Evolutionary conservation across 352 stramenopile species (phyloP).

Genomic region (Globisporangium sylvaticum): DNA sequence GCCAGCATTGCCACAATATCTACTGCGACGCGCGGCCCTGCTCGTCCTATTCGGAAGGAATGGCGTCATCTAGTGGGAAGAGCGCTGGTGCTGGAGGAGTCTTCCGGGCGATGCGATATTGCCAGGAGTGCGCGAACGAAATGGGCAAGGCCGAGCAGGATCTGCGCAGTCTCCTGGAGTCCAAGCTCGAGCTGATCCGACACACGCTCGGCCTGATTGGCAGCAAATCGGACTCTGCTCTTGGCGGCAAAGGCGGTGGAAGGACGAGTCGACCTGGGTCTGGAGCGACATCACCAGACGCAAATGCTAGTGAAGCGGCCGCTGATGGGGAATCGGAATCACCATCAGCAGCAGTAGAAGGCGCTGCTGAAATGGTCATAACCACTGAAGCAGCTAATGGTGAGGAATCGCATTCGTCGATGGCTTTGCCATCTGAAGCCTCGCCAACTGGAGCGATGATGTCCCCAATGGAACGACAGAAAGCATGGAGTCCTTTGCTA

Average conservation of each 20-base stretch:
- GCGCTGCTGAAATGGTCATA: background rate
- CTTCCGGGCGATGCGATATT: constrained; percentile 46
- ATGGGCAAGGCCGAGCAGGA: constrained; percentile 71
- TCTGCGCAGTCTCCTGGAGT: constrained; percentile 49
- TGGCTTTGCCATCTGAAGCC: background rate
- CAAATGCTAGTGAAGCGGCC: background rate
- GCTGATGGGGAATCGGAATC: background rate
- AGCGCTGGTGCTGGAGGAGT: background rate
- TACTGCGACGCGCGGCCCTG: constrained; percentile 79
- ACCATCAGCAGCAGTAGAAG: background rate
- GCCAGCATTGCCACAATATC: constrained; percentile 76
- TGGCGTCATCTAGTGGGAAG: constrained; percentile 2
- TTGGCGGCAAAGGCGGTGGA: background rate
- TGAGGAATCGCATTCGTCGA: background rate
- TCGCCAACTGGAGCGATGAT: background rate
- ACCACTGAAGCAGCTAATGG: background rate
- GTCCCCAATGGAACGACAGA: background rate
- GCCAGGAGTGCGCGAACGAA: constrained; percentile 68
- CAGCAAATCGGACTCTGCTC: background rate
- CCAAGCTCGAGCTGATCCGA: constrained; percentile 59
- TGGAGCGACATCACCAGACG: background rate
- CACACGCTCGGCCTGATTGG: constrained; percentile 37
- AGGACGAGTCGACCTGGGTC: constrained; percentile 7
- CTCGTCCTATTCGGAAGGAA: constrained; percentile 43
- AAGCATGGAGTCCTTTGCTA: background rate